phyloP scores from a whole-genome alignment of 768 basidiomycete genomes.

The Termitomyces sp. region DNA sequence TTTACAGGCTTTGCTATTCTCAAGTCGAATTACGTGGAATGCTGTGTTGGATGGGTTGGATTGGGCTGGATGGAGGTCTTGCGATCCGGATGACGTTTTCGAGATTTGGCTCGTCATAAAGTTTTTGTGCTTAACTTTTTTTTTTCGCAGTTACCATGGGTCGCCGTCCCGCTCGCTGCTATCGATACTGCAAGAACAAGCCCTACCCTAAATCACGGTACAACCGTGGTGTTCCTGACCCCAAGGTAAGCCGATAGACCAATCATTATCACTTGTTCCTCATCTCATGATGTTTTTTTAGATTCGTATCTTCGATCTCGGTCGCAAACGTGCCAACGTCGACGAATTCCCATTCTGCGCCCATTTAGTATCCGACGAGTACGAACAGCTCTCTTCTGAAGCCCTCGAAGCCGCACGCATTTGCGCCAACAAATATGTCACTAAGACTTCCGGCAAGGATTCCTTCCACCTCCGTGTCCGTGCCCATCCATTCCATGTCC shows the following conservation, averaged over 20 bases:
- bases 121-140: background rate
- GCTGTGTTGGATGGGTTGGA: background rate
- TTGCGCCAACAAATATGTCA: constrained; percentile 99
- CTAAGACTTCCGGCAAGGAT: constrained; percentile 97
- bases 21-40: background rate
- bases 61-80: constrained; percentile 9
- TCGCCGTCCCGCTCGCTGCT: constrained; percentile 96
- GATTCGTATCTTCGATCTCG: constrained; percentile 96
- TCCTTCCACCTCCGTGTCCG: constrained; percentile 98
- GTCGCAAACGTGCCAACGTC: constrained; percentile 92
- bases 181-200: constrained; percentile 99
- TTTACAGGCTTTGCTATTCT: background rate
- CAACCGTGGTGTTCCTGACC: constrained; percentile 98
- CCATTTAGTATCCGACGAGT: constrained; percentile 96
- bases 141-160: constrained; percentile 55
- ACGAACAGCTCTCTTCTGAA: constrained; percentile 93
- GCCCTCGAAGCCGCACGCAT: constrained; percentile 98
- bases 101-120: background rate
- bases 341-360: constrained; percentile 98
- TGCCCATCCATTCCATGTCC: constrained; percentile 96
- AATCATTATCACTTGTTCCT: background rate
- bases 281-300: constrained; percentile 20
- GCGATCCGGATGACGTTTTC: constrained; percentile 13
- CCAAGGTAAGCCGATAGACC: constrained; percentile 55
- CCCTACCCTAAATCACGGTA: constrained; percentile 93